Base-by-base conservation (phyloP, 2,329 filamentous ascomycete genomes). In the Byssothecium circinans region DNA sequence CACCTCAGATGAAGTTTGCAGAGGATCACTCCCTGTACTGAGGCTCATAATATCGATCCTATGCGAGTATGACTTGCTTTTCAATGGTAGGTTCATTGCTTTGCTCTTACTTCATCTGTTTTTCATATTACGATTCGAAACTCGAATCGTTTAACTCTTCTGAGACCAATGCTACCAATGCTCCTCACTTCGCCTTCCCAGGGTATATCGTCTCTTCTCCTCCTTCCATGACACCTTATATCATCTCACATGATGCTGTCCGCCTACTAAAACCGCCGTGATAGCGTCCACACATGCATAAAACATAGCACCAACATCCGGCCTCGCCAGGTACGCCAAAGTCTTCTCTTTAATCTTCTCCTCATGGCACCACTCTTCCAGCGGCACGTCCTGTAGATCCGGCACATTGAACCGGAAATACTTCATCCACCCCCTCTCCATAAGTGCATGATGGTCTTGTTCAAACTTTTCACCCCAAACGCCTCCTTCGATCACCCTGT, bases 351-450 rank as follows among this genome's bases (percentile, higher is more conserved):
- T 63, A 19, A 68, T 51, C 18, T 41, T 14, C 11, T 66, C 62
- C 18, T 64, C 56, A 27, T 57, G 47, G n/a, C 47, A 52, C 60
- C 58, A 65, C 47, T 68, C 65, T 19, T 67, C 60, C 18, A 68
- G 43, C 17, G 62, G 57, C 5, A 67, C 56, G 36, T 63, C 47
- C 4, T 64, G 52, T 27, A 68, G 45, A 8, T 57, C 57, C 2
- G 57, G 52, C 7, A 67, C 65, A 34, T 67, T 56, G 49, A 68
- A 68, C 10, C 65, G 49, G 42, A 66, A 68, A 40, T 64, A 68
- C 46, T 63, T 62, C 59, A 68, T 60, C 64, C 65, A 68, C 1
- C 53, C 52, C 11, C 57, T 46, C 14, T 62, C 56, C 41, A 67
- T 65, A 12, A 65, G 42, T 2, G 47, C 54, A 8, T 39, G 40